Evolutionary conservation across 371 early-diverging fungal genomes (phyloP).

Genomic region (Mucor mucedo): DNA sequence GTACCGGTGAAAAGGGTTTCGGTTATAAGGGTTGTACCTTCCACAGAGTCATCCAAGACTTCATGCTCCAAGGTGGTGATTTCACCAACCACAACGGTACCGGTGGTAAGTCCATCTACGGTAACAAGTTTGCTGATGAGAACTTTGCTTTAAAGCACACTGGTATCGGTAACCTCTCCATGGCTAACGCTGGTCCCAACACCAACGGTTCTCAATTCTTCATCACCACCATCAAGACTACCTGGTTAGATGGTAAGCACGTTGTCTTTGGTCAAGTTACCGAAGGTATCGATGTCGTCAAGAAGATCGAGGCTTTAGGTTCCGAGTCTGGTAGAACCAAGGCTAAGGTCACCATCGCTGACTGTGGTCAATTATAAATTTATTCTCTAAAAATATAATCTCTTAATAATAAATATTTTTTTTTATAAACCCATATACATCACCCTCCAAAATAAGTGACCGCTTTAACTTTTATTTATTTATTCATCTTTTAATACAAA

Average conservation of each 20-base stretch:
- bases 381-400: background rate
- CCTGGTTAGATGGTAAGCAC: conserved; percentile 99
- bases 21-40: conserved; percentile 91
- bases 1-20: conserved; percentile 76
- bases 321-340: conserved; percentile 62
- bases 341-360: conserved; percentile 60
- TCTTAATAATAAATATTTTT: background rate
- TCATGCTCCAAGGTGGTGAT: conserved; percentile 99
- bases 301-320: conserved; percentile 74
- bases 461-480: conserved; percentile 1
- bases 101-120: conserved; percentile 98
- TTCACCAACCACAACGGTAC: conserved; percentile 95
- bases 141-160: conserved; percentile 96
- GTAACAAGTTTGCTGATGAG: conserved; percentile 94
- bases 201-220: conserved; percentile 99
- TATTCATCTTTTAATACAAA: background rate
- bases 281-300: conserved; percentile 80
- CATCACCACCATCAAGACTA: conserved; percentile 83
- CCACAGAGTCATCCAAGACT: conserved; percentile 93
- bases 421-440: background rate
- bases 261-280: conserved; percentile 97
- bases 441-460: too few species aligned
- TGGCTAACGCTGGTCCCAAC: conserved; percentile 96
- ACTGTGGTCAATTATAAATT: conserved; percentile 72
- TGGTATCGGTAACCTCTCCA: conserved; percentile 84